A percentile compares a stretch with the other conserved stretches of the same genome.
Evolutionary conservation across 768 basidiomycete species (phyloP).

Genomic region (Lactarius evosmus): DNA sequence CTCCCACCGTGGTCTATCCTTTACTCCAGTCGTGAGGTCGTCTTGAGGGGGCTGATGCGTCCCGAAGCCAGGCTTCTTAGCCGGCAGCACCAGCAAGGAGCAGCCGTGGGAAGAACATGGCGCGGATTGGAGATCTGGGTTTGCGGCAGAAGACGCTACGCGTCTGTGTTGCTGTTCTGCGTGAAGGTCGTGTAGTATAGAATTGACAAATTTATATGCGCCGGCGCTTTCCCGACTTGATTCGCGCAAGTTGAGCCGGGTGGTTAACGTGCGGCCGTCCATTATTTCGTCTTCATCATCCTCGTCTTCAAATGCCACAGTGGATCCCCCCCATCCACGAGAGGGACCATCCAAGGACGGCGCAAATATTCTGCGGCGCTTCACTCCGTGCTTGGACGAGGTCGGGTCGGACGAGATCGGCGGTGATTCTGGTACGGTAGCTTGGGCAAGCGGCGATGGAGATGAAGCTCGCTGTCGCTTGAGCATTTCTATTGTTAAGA

Average conservation of each 20-base stretch:
- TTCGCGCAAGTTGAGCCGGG: constrained; percentile 12
- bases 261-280: not conserved
- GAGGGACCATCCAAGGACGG: constrained; percentile 52
- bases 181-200: constrained; percentile 66
- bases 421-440: constrained; percentile 21
- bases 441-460: constrained; percentile 16
- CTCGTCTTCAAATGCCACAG: constrained; percentile 27
- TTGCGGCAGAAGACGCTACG: constrained; percentile 35
- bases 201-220: constrained; percentile 61
- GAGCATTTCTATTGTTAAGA: constrained; percentile 19
- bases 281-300: constrained; percentile 34
- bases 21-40: not conserved
- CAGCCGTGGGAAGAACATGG: constrained; percentile 9
- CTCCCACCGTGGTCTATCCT: constrained; percentile 5
- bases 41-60: not conserved
- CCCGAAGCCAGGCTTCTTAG: not conserved
- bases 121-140: constrained; percentile 2
- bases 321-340: constrained; percentile 43
- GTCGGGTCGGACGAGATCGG: constrained; percentile 30
- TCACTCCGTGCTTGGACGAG: constrained; percentile 39
- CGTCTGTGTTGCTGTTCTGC: constrained; percentile 63
- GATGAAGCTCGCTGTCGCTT: constrained; percentile 29
- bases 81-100: not conserved
- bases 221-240: constrained; percentile 23
- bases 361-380: constrained; percentile 53